Percentiles rank a stretch among this genome's conserved stretches.
These are phyloP conservation scores for Boletus rex-veris DNA, from an alignment of 768 basidiomycete species.

Conservation along the genomic window DNA sequence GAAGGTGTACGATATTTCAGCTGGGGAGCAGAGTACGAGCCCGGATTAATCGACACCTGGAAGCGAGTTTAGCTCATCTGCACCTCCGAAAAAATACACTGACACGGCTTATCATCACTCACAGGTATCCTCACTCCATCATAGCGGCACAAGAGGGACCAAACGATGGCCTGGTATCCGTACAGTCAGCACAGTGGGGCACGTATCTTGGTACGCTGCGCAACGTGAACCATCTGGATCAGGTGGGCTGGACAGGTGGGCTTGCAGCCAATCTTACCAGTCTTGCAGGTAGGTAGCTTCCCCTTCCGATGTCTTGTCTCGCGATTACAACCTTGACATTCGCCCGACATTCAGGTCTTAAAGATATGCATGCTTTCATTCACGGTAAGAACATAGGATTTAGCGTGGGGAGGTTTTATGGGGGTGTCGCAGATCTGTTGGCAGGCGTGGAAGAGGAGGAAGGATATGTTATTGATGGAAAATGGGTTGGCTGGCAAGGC, in stretches of 20 bases:
- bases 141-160: conserved; percentile 85
- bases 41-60: conserved; percentile 90
- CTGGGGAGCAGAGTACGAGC: conserved; percentile 91
- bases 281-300: conserved; percentile 15
- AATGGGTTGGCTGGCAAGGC: conserved; percentile 20
- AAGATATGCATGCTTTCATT: conserved; percentile 89
- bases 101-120: background rate
- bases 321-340: background rate
- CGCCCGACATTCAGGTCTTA: conserved; percentile 30
- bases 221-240: conserved; percentile 88
- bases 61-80: conserved; percentile 37
- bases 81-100: background rate
- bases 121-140: conserved; percentile 69
- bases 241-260: conserved; percentile 81
- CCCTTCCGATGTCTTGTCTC: background rate
- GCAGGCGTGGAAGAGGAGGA: conserved; percentile 73
- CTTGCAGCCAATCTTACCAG: conserved; percentile 26
- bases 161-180: conserved; percentile 91
- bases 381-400: conserved; percentile 88
- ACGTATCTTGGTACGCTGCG: conserved; percentile 91
- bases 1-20: conserved; percentile 84
- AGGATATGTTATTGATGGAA: conserved; percentile 22
- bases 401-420: conserved; percentile 88
- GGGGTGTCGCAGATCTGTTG: conserved; percentile 75
- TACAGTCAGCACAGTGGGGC: conserved; percentile 89